These are phyloP conservation scores for Albatrellus ellisii DNA, from an alignment of 768 basidiomycete genomes.

Conservation along the genomic window DNA sequence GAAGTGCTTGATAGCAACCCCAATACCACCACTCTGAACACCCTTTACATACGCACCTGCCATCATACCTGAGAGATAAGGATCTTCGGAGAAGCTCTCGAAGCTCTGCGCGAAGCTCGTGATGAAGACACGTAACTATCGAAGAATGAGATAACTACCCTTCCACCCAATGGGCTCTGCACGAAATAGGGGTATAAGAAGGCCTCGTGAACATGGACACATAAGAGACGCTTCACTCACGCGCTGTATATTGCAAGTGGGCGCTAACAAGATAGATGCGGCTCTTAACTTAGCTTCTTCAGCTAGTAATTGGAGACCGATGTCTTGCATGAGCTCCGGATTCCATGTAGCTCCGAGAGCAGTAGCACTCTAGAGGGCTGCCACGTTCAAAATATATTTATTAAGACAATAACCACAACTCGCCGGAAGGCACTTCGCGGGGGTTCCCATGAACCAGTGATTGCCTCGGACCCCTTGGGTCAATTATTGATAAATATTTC, in stretches of 20 bases:
- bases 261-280: slow-evolving; percentile 60
- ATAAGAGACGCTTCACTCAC: slow-evolving; percentile 22
- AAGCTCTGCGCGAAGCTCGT: slow-evolving; percentile 34
- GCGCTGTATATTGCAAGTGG: slow-evolving; percentile 78
- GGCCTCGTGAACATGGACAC: background rate
- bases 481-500: background rate
- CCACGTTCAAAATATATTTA: background rate
- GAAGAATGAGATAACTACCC: slow-evolving; percentile 24
- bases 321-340: slow-evolving; percentile 43
- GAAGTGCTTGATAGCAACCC: slow-evolving; percentile 72
- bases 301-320: slow-evolving; percentile 54
- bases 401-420: slow-evolving; percentile 9
- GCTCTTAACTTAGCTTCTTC: slow-evolving; percentile 58
- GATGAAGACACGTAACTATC: slow-evolving; percentile 8
- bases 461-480: slow-evolving; percentile 43
- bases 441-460: slow-evolving; percentile 72
- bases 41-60: slow-evolving; percentile 67
- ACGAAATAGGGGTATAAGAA: background rate
- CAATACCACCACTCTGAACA: slow-evolving; percentile 65
- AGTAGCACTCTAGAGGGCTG: slow-evolving; percentile 37
- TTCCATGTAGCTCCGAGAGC: slow-evolving; percentile 71
- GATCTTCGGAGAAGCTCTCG: slow-evolving; percentile 74
- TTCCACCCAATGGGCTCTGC: slow-evolving; percentile 59
- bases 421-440: slow-evolving; percentile 66
- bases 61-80: slow-evolving; percentile 55